Percentiles rank a stretch among this genome's conserved stretches.
Evolutionary conservation across 1,139 yeast genomes (phyloP).

Genomic region (Pichia sp.): DNA sequence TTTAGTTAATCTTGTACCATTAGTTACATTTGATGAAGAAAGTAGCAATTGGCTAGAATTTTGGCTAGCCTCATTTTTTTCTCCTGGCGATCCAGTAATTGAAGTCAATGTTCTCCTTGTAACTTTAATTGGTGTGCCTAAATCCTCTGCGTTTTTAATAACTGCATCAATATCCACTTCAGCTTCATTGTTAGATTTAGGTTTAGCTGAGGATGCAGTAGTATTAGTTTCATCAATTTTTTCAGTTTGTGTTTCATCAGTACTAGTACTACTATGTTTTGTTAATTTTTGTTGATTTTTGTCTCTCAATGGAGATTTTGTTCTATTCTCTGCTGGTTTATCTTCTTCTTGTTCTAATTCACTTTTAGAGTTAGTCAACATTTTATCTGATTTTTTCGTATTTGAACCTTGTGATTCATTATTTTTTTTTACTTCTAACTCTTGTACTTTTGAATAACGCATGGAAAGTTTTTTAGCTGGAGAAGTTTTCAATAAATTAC

Average conservation of each 20-base stretch:
- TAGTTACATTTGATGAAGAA: not conserved
- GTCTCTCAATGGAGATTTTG: no score
- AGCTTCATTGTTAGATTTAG: not conserved
- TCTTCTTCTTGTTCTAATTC: no score
- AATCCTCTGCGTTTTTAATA: constrained; percentile 24
- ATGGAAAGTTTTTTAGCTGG: constrained; percentile 19
- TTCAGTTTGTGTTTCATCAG: not conserved
- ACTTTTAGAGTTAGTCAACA: not conserved
- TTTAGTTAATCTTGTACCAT: constrained; percentile 33
- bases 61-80: no score
- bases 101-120: constrained; percentile 14
- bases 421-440: not conserved
- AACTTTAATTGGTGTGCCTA: constrained; percentile 27
- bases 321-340: no score
- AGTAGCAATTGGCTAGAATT: not conserved
- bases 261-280: not conserved
- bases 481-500: constrained; percentile 14
- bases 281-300: not conserved
- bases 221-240: not conserved
- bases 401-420: not conserved
- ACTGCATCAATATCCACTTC: constrained; percentile 23
- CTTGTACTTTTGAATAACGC: constrained; percentile 15
- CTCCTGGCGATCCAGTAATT: constrained; percentile 19
- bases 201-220: not conserved
- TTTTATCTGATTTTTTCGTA: not conserved